Conservation (phyloP, 495 filamentous ascomycete genomes). For the Lasiosphaeria miniovina region DNA sequence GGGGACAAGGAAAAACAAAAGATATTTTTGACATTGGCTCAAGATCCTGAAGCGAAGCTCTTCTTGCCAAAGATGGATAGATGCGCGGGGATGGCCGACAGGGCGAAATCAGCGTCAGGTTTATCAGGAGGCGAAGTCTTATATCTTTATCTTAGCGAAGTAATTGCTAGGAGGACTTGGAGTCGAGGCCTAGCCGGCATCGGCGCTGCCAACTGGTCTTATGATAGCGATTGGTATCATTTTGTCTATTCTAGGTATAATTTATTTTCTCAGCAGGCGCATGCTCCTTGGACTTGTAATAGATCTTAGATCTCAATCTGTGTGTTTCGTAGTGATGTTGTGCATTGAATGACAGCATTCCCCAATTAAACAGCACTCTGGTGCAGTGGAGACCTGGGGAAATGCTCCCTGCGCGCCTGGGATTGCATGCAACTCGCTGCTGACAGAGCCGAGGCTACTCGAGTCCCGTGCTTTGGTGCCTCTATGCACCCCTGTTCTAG, state of each 20-base stretch:
- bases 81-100: neutral
- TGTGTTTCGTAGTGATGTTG: no score
- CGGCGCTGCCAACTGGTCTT: no score
- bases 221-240: no score
- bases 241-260: neutral
- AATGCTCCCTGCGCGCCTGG: slow-evolving; percentile 2
- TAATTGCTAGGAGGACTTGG: no score
- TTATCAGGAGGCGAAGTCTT: no score
- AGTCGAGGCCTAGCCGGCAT: no score
- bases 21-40: neutral
- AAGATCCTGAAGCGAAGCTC: neutral
- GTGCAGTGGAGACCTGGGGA: slow-evolving; percentile 12
- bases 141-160: no score
- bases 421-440: slow-evolving; percentile 1
- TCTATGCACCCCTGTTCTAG: no score
- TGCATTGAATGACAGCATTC: slow-evolving; percentile 22
- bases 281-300: no score
- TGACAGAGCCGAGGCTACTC: slow-evolving; percentile 1
- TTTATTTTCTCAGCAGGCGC: no score
- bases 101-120: neutral
- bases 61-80: neutral
- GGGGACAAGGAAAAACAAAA: neutral
- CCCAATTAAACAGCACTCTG: slow-evolving; percentile 12
- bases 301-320: neutral
- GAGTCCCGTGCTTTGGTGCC: neutral